phyloP scores from a whole-genome alignment of 2,329 filamentous ascomycete species.

The Catunica adiposa region DNA sequence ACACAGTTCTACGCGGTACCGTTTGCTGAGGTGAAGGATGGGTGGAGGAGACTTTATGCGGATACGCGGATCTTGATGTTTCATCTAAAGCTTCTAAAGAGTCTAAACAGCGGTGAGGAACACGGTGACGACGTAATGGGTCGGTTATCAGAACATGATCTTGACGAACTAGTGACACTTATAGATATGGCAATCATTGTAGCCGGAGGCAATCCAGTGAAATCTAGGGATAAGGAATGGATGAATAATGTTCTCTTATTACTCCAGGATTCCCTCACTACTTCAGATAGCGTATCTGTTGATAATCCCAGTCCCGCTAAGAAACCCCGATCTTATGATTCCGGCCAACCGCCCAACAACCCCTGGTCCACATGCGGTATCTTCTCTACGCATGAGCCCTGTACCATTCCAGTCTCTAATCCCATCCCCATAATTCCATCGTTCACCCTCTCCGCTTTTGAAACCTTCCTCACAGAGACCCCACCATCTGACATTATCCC shows the following conservation, averaged over 20 bases:
- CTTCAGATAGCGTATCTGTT: neutral
- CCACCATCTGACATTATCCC: conserved; percentile 29
- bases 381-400: conserved; percentile 16
- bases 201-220: conserved; percentile 24
- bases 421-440: conserved; percentile 27
- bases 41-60: conserved; percentile 57
- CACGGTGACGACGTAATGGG: neutral
- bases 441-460: conserved; percentile 42
- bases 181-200: conserved; percentile 61
- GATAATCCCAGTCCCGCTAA: conserved; percentile 5
- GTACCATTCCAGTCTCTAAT: conserved; percentile 26
- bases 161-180: conserved; percentile 43
- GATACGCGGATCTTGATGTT: conserved; percentile 53
- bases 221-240: conserved; percentile 11
- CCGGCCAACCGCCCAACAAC: neutral
- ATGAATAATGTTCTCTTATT: conserved; percentile 13
- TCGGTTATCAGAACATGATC: conserved; percentile 10
- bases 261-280: neutral
- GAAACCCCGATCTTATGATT: neutral
- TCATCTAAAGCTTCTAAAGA: conserved; percentile 20
- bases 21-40: conserved; percentile 31
- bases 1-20: conserved; percentile 13
- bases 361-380: neutral
- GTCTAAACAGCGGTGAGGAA: neutral
- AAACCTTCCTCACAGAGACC: conserved; percentile 37